Conservation (phyloP, 1,284 basidiomycete genomes). For the Puccinia brachypodii region DNA sequence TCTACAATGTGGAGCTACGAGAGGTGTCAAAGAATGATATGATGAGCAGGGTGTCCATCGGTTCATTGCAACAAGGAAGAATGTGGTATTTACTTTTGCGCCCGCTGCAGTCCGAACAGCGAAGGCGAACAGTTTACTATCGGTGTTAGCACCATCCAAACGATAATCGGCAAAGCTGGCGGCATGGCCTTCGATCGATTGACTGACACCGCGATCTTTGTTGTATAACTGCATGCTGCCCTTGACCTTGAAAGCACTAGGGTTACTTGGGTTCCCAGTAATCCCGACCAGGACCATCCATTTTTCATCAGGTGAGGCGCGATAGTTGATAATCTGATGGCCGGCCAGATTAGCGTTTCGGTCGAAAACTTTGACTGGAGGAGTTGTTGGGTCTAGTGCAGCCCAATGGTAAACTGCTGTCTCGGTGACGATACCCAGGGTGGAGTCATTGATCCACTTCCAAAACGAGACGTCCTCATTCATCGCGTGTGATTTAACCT, state of each 20-base stretch:
- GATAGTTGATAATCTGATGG: constrained; percentile 98
- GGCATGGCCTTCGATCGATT: constrained; percentile 98
- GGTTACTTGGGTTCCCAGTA: constrained; percentile 86
- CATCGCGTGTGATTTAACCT: constrained; percentile 93
- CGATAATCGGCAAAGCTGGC: constrained; percentile 93
- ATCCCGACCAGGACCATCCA: constrained; percentile 98
- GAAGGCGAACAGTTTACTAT: constrained; percentile 93
- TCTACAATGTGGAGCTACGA: constrained; percentile 92
- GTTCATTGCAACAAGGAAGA: neutral
- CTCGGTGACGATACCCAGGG: constrained; percentile 94
- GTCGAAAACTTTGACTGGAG: constrained; percentile 88
- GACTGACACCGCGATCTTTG: constrained; percentile 87
- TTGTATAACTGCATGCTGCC: constrained; percentile 94
- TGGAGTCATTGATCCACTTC: constrained; percentile 93
- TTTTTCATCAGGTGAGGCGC: constrained; percentile 85
- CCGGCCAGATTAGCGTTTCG: constrained; percentile 90
- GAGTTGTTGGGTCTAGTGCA: constrained; percentile 63
- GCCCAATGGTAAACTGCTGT: constrained; percentile 91
- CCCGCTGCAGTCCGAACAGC: constrained; percentile 92
- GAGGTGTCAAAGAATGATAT: neutral
- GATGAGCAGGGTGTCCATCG: neutral
- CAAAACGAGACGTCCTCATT: constrained; percentile 96
- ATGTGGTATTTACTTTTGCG: constrained; percentile 70
- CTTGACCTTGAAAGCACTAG: constrained; percentile 95
- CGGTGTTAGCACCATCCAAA: constrained; percentile 76